Percentiles rank a stretch among this genome's conserved stretches.
These are phyloP conservation scores for Gyromitra esculenta DNA, from an alignment of 2,329 filamentous ascomycete genomes.

Conservation along the genomic window DNA sequence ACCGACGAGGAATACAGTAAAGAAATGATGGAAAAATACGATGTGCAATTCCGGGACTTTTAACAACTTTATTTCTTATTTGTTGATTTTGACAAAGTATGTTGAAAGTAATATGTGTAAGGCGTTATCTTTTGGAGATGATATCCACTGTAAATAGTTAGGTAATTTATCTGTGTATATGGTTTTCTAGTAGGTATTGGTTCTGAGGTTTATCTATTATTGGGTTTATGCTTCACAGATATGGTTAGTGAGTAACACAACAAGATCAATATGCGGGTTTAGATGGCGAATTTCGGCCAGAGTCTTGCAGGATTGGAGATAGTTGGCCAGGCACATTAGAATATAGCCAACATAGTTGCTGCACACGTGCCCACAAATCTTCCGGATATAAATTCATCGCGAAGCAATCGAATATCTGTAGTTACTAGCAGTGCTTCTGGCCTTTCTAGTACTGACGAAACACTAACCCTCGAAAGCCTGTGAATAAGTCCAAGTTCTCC, in stretches of 20 bases:
- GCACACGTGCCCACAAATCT: no score
- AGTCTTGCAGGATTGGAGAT: not conserved
- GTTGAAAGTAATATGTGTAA: constrained; percentile 31
- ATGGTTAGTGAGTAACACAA: not conserved
- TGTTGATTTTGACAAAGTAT: not conserved
- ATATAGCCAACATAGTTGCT: no score
- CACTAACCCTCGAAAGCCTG: no score
- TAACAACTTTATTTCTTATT: constrained; percentile 31
- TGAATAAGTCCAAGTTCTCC: no score
- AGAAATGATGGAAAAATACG: constrained; percentile 52
- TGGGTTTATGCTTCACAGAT: constrained; percentile 3
- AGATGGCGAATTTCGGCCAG: not conserved
- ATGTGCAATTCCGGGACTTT: constrained; percentile 55
- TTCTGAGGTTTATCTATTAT: not conserved
- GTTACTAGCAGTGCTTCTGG: no score
- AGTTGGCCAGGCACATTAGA: not conserved
- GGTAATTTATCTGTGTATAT: constrained; percentile 43
- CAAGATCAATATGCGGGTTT: not conserved
- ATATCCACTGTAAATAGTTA: constrained; percentile 42
- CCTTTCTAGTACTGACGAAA: no score
- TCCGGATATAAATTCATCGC: no score
- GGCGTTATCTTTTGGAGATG: constrained; percentile 10
- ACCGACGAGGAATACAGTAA: constrained; percentile 71
- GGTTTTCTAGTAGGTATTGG: constrained; percentile 4
- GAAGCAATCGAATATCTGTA: no score